These are phyloP conservation scores for Luzula sylvatica DNA, from an alignment of 176 grass and related monocot species.

Conservation along the genomic window DNA sequence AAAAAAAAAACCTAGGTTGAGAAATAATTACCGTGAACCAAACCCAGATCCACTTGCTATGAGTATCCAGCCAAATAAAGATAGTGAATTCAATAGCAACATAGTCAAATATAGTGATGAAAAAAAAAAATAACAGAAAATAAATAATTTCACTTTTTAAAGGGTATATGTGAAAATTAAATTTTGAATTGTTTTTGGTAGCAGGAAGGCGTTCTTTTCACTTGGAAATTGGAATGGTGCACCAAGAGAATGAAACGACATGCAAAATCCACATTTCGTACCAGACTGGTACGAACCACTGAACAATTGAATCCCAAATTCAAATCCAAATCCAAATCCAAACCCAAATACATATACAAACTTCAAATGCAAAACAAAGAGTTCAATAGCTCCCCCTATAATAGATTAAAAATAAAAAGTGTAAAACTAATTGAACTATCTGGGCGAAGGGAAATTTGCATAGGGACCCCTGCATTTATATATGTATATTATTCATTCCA, in stretches of 20 bases:
- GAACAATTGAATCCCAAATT: conserved; percentile 71
- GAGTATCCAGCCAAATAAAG: conserved; percentile 70
- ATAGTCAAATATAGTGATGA: conserved; percentile 87
- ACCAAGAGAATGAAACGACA: conserved; percentile 81
- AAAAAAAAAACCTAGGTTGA: background rate
- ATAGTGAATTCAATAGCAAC: conserved; percentile 65
- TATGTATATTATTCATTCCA: too few relatives aligned
- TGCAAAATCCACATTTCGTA: conserved; percentile 80
- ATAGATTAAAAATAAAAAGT: too few relatives aligned
- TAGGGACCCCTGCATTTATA: too few relatives aligned
- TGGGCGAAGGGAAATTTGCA: too few relatives aligned
- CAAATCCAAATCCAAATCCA: conserved; percentile 84
- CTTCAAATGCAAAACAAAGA: background rate
- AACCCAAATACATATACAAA: conserved; percentile 33
- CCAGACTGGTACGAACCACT: conserved; percentile 57
- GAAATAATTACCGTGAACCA: conserved; percentile 64
- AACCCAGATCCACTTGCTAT: conserved; percentile 68
- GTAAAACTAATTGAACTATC: too few relatives aligned
- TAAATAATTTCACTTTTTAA: too few relatives aligned
- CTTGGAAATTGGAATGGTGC: conserved; percentile 86
- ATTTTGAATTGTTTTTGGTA: too few relatives aligned
- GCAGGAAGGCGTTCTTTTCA: conserved; percentile 94
- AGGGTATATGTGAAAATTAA: too few relatives aligned
- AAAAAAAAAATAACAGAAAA: conserved; percentile 21
- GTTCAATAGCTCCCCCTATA: too few relatives aligned